These are phyloP conservation scores for Tylopilus intermedius DNA, from an alignment of 768 basidiomycete species.

Conservation along the genomic window DNA sequence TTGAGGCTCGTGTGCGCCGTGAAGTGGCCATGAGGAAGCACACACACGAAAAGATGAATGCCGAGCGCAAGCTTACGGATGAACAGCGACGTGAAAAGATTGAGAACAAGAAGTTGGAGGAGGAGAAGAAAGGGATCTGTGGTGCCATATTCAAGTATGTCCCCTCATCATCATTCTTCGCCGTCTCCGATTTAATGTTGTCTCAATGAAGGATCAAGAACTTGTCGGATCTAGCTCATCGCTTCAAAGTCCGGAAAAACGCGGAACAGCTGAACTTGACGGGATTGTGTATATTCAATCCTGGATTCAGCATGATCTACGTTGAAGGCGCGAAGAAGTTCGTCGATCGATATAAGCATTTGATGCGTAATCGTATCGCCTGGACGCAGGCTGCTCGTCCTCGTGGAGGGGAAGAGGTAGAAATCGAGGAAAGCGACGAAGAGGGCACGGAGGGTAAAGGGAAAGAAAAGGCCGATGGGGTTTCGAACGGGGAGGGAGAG, in stretches of 20 bases:
- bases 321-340: constrained; percentile 89
- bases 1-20: constrained; percentile 89
- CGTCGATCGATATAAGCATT: constrained; percentile 78
- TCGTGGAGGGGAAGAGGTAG: constrained; percentile 67
- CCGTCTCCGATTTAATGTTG: background rate
- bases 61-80: constrained; percentile 85
- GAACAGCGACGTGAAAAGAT: constrained; percentile 86
- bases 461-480: constrained; percentile 33
- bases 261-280: constrained; percentile 87
- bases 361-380: constrained; percentile 82
- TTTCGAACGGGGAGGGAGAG: constrained; percentile 11
- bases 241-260: constrained; percentile 95
- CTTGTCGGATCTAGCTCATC: constrained; percentile 86
- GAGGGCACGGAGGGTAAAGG: constrained; percentile 30
- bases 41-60: constrained; percentile 89
- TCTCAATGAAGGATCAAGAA: constrained; percentile 63
- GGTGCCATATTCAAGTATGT: constrained; percentile 91
- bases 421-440: constrained; percentile 50
- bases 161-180: background rate
- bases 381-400: constrained; percentile 93
- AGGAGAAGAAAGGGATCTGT: constrained; percentile 78
- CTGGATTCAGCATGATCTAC: constrained; percentile 84
- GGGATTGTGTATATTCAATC: constrained; percentile 88
- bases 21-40: constrained; percentile 91
- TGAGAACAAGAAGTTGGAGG: constrained; percentile 79